Evolutionary conservation across 23 red algal genomes (phyloP), one percentile per base, ranked within the genome.

Genomic region (Gracilaria gracilis): DNA sequence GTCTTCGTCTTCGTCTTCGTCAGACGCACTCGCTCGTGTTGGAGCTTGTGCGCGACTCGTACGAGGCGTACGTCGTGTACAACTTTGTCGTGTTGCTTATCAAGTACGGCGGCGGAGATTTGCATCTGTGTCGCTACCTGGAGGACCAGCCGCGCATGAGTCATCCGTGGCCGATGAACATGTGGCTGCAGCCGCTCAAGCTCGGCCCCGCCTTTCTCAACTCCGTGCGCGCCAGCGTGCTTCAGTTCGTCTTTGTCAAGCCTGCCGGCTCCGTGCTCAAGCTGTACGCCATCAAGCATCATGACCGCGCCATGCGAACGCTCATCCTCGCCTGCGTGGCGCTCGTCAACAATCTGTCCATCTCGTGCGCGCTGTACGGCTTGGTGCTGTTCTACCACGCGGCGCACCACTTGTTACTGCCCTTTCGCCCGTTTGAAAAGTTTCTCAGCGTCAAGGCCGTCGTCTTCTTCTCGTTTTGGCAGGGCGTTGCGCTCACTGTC

Each of bases 41-140:
- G 44, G 97, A 95, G 50, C 75, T 98, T 15, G 66, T 95, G 28
- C 93, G 97, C 75, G 97, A 98, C 42, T 87, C 87, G 61, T 98
- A 98, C 87, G 97, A 98, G 82, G 97, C 97, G 57, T 98, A 96
- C 77, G 93, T 95, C 54, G 88, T 98, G 44, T 98, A 98, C 79
- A 95, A 95, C 37, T 98, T 98, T 79, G 88, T 98, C 33, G 91
- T 90, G 33, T 84, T 98, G 27, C 94, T 98, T 24, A 98, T 98
- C 57, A 91, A 94, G 54, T 92, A 91, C 35, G 94, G 85, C 37
- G 97, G 97, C 67, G 97, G 97, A n/a, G 86, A 96, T 49, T 81
- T 94, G 21, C 84, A 75, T 58, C 73, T 95, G 14, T 91, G 86
- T 34, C 91, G 92, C 78, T 95, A 93, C 21, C 82, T 98, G 0